Evolutionary conservation across 345 rosid genomes (phyloP), one percentile per base, ranked within the genome.

Genomic region (Heritiera fomes): DNA sequence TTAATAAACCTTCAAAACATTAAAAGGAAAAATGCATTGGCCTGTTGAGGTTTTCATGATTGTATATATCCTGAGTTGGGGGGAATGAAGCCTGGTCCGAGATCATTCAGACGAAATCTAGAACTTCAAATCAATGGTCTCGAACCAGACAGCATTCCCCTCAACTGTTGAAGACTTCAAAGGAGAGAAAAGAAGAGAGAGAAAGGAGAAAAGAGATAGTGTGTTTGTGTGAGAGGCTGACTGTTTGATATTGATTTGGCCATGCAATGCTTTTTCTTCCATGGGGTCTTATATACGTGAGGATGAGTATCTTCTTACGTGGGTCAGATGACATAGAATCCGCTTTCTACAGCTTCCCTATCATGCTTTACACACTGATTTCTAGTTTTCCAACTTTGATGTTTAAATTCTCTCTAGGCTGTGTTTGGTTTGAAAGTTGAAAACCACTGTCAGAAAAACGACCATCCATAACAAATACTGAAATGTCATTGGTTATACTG

Each of bases 81-180:
- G 93, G 96, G 96, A 91, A 93, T 90, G 96, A 91, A 91, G 94
- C 94, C 96, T 93, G 98, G 98, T 93, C 96, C 98, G 98, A 90
- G 79, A 91, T 85, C 94, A 80, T 83, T 81, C 80, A 81, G 61
- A 40, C 14, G 41, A 6, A 67, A 8, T 43, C 59, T 30, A 71
- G 61, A 71, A 7, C 8, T 52, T 71, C 28, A 63, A 67, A 69
- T n/a, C 85, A 84, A 87, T 75, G 90, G 83, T 85, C 84, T 89
- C 91, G 89, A 89, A 87, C 88, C 90, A 87, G 90, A 84, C 90
- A 84, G 85, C 91, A 87, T 82, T 79, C 90, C 88, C 88, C 91
- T 84, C 87, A 89, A 87, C 90, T 47, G 63, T 73, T 55, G 4
- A 52, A 71, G 46, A 17, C 75, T 38, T 55, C 9, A 3, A 34